Evolutionary conservation across 306 rosid species (phyloP).

Genomic region (cucumber (Cucumis sativus)): Cucumber_9930_V3 NC_026659.2:16622001-16622500

Average conservation of each 20-base stretch:
- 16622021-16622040: not conserved
- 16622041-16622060: no score
- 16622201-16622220: no score
- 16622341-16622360: not conserved
- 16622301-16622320: not conserved
- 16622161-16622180: no score
- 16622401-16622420: not conserved
- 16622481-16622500: not conserved
- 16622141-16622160: no score
- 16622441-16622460: not conserved
- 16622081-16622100: no score
- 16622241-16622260: no score
- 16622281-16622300: not conserved
- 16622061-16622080: no score
- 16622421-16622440: not conserved
- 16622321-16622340: not conserved
- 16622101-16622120: no score
- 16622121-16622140: no score
- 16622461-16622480: not conserved
- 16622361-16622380: not conserved
- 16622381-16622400: not conserved
- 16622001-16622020: not conserved
- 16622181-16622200: no score
- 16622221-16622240: not conserved
- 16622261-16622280: not conserved